Conservation (phyloP, 805 yeast species). For the Kuraishia hungarica region DNA sequence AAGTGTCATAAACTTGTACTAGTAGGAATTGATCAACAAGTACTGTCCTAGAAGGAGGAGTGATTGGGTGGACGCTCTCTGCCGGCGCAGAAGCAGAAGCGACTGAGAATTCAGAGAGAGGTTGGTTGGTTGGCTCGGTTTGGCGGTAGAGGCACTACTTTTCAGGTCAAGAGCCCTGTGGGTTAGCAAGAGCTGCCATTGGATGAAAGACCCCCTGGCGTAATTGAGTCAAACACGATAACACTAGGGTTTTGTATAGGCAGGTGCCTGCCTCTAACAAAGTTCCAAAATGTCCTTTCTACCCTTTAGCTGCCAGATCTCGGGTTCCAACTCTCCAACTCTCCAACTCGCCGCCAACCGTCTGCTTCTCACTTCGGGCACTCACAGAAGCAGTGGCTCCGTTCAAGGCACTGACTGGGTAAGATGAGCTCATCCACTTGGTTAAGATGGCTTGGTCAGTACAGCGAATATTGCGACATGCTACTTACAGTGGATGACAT, state of each 20-base stretch:
- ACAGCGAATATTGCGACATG: too few species aligned
- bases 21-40: background rate
- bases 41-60: background rate
- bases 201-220: background rate
- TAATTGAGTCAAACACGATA: background rate
- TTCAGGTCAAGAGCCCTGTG: background rate
- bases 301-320: background rate
- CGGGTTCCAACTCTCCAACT: too few species aligned
- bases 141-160: background rate
- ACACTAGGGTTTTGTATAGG: background rate
- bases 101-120: background rate
- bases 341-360: background rate
- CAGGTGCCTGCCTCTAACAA: background rate
- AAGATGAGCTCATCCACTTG: too few species aligned
- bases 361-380: too few species aligned
- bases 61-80: background rate
- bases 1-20: background rate
- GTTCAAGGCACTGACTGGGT: too few species aligned
- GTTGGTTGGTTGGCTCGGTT: background rate
- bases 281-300: background rate
- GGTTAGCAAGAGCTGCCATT: background rate
- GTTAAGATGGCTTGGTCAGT: too few species aligned
- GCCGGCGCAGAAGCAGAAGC: background rate
- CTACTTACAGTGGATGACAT: too few species aligned
- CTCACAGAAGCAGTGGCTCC: too few species aligned